Base-by-base conservation (phyloP, 257 asterid genomes). In the Hygrophila difformis region DNA sequence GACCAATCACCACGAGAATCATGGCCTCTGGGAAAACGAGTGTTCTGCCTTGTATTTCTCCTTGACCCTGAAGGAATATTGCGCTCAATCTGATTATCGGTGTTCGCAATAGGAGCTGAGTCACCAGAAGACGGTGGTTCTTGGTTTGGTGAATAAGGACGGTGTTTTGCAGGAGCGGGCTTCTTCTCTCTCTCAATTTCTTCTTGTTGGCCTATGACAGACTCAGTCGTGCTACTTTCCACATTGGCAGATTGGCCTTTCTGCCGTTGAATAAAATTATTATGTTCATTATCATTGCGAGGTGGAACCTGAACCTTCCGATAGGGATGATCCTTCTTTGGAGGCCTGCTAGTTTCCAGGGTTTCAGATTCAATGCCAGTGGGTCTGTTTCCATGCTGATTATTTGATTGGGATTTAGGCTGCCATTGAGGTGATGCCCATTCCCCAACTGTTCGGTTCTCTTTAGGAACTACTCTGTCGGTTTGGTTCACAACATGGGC, bases 341-440 rank as follows among this genome's bases (percentile, higher is more conserved):
- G 55, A 17, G 16, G 61, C 55, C 66, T 56, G 51, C 59, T 64
- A 16, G 42, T 53, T 59, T 76, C 92, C 13, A 44, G 44, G 5
- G 55, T 18, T 36, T 53, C 64, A 60, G 59, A 54, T 41, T 73
- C 73, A 60, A 51, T 63, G 51, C 59, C 66, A 51, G 45, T 22
- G 31, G 47, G 17, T 66, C 72, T 66, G 53, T 62, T 62, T 22
- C 68, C 75, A 47, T 59, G 73, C 53, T 64, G 73, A 61, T 50
- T 47, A 65, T 53, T 51, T 42, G 79, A 28, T 54, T 60, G 57
- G 13, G 72, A 52, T 60, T 89, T 89, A 21, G 88, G 98, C 53
- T 79, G 83, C 98, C 98, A 89, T 36, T 79, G 93, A 54, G 94
- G 58, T 16, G 68, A 53, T 8, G 71, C 14, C 31, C 75, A 70